phyloP scores from a whole-genome alignment of 371 early-diverging fungal species.

The Saksenaea vasiformis region DNA sequence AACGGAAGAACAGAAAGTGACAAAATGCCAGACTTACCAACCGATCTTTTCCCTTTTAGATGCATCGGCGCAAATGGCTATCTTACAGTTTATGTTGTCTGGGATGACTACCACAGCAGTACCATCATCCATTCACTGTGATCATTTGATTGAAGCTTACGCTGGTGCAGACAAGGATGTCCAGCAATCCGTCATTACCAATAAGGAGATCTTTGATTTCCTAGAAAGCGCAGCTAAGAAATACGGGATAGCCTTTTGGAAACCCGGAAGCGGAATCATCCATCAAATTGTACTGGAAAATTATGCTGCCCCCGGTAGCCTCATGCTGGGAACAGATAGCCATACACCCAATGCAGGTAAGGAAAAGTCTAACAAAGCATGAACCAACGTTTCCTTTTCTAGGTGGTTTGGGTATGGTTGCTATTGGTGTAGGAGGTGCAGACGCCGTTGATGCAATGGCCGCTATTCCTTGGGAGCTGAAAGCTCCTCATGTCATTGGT shows the following conservation, averaged over 20 bases:
- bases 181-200: constrained; percentile 61
- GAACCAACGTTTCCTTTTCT: constrained; percentile 51
- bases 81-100: constrained; percentile 92
- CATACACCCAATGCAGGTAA: constrained; percentile 76
- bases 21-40: background rate
- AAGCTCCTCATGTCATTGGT: constrained; percentile 93
- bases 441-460: constrained; percentile 97
- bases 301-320: constrained; percentile 88
- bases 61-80: constrained; percentile 88
- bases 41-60: constrained; percentile 33
- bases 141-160: constrained; percentile 88
- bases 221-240: constrained; percentile 76
- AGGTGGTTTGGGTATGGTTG: constrained; percentile 91
- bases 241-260: constrained; percentile 91
- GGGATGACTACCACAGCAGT: constrained; percentile 85
- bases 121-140: constrained; percentile 91
- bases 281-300: constrained; percentile 94
- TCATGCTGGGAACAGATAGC: constrained; percentile 91
- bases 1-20: background rate
- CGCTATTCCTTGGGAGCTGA: constrained; percentile 92
- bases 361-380: background rate
- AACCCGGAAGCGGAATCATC: constrained; percentile 88
- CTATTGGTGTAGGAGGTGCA: constrained; percentile 95
- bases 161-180: constrained; percentile 79
- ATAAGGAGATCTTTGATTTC: constrained; percentile 88